Percentiles rank a stretch among this genome's conserved stretches.
These are phyloP conservation scores for Trapa bicornis DNA, from an alignment of 345 rosid genomes.

Conservation along the genomic window DNA sequence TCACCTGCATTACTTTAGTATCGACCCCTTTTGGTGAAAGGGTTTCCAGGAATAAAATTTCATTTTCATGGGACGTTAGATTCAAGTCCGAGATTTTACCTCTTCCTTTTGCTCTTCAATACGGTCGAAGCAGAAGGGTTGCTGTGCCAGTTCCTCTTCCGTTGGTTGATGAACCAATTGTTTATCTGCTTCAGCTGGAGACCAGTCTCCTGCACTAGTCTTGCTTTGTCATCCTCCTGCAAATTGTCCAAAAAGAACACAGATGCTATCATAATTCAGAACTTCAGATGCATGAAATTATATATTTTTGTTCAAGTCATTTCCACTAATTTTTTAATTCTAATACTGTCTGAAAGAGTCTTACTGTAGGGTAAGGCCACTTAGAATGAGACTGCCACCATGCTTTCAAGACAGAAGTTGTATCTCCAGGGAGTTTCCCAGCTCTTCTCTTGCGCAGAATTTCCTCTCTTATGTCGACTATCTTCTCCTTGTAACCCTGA, in stretches of 20 bases:
- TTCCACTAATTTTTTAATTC: too few relatives aligned
- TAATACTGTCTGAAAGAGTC: background rate
- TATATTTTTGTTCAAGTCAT: background rate
- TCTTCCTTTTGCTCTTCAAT: conserved; percentile 83
- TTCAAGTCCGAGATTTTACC: conserved; percentile 24
- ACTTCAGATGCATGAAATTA: conserved; percentile 11
- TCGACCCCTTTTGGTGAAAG: conserved; percentile 31
- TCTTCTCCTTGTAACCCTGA: conserved; percentile 95
- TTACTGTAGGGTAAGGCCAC: conserved; percentile 99
- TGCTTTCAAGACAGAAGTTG: conserved; percentile 73
- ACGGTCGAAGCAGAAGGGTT: conserved; percentile 76
- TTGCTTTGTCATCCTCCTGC: conserved; percentile 98
- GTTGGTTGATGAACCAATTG: conserved; percentile 97
- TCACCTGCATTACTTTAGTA: conserved; percentile 94
- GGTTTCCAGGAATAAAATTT: conserved; percentile 12
- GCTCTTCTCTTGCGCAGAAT: conserved; percentile 96
- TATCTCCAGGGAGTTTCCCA: conserved; percentile 94
- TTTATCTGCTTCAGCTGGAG: conserved; percentile 93
- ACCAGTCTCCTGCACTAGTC: conserved; percentile 92
- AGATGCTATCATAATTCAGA: too few relatives aligned
- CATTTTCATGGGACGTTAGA: background rate
- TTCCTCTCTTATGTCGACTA: conserved; percentile 90
- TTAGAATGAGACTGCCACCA: conserved; percentile 99
- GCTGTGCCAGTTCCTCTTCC: conserved; percentile 97
- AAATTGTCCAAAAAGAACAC: background rate